Percentiles rank a stretch among this genome's conserved stretches.
Conservation (phyloP, 2,329 filamentous ascomycete genomes). For the Talaromyces sp. region DNA sequence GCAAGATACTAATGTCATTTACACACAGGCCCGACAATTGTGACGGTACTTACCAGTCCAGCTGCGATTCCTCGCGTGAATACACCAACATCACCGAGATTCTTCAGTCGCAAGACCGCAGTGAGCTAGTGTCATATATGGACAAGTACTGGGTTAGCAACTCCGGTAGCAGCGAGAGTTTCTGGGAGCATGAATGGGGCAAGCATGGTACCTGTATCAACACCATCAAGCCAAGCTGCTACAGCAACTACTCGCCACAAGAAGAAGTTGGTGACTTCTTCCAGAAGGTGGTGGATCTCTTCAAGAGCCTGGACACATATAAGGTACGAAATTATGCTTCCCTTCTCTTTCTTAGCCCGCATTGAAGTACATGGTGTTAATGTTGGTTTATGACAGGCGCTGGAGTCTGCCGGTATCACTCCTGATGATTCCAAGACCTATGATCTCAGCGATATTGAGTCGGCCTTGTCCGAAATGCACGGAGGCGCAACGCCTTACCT, state of each 20-base stretch:
- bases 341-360: neutral
- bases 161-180: constrained; percentile 55
- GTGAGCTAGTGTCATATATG: constrained; percentile 60
- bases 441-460: constrained; percentile 53
- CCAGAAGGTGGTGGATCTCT: constrained; percentile 57
- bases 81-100: constrained; percentile 63
- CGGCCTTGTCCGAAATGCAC: constrained; percentile 52
- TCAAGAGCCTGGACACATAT: constrained; percentile 60
- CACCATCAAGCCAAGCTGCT: constrained; percentile 67
- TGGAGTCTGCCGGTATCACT: constrained; percentile 58
- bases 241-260: constrained; percentile 57
- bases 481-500: constrained; percentile 55
- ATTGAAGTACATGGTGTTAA: neutral
- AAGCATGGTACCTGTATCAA: constrained; percentile 74
- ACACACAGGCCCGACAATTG: constrained; percentile 53
- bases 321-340: constrained; percentile 33
- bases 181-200: constrained; percentile 73
- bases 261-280: constrained; percentile 64
- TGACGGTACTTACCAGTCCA: constrained; percentile 60
- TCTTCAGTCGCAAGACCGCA: constrained; percentile 52
- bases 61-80: constrained; percentile 57
- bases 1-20: neutral
- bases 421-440: constrained; percentile 56
- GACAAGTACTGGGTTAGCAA: constrained; percentile 63
- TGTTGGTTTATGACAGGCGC: constrained; percentile 40